phyloP scores from a whole-genome alignment of 805 yeast species.

The Candida germanica region DNA sequence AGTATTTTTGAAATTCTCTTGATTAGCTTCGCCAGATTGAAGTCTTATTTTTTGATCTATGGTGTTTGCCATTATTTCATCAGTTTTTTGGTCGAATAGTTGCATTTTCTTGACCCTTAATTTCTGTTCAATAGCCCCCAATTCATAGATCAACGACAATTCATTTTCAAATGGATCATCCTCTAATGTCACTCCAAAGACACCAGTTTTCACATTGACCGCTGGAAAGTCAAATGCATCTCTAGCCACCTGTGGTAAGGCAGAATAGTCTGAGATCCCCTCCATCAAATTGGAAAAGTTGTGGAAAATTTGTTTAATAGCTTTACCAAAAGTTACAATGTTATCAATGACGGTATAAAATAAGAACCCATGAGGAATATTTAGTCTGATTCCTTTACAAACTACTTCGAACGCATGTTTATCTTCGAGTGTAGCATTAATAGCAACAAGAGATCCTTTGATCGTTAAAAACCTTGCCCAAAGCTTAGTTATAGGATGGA shows the following conservation, averaged over 20 bases:
- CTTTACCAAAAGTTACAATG: slow-evolving; percentile 62
- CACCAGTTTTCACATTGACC: slow-evolving; percentile 51
- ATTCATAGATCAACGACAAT: slow-evolving; percentile 58
- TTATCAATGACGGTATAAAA: slow-evolving; percentile 81
- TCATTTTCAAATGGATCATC: slow-evolving; percentile 90
- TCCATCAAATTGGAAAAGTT: slow-evolving; percentile 39
- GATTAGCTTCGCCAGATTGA: background rate
- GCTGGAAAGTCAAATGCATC: slow-evolving; percentile 50
- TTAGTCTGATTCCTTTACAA: slow-evolving; percentile 43
- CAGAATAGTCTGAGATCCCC: slow-evolving; percentile 25
- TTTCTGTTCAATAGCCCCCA: slow-evolving; percentile 66
- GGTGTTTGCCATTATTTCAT: slow-evolving; percentile 14
- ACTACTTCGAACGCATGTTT: slow-evolving; percentile 18
- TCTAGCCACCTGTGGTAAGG: slow-evolving; percentile 34
- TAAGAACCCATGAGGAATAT: slow-evolving; percentile 70
- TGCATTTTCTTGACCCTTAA: slow-evolving; percentile 51
- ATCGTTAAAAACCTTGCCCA: slow-evolving; percentile 40
- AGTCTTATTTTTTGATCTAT: slow-evolving; percentile 8
- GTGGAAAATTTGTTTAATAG: slow-evolving; percentile 56
- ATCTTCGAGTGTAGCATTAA: slow-evolving; percentile 14
- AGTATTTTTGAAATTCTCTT: background rate
- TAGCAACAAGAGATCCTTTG: slow-evolving; percentile 17
- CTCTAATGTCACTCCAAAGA: slow-evolving; percentile 64
- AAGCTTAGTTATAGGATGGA: slow-evolving; percentile 46
- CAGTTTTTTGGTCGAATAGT: slow-evolving; percentile 30